Evolutionary conservation across 768 basidiomycete species (phyloP).

Genomic region (Tulasnella calospora): DNA sequence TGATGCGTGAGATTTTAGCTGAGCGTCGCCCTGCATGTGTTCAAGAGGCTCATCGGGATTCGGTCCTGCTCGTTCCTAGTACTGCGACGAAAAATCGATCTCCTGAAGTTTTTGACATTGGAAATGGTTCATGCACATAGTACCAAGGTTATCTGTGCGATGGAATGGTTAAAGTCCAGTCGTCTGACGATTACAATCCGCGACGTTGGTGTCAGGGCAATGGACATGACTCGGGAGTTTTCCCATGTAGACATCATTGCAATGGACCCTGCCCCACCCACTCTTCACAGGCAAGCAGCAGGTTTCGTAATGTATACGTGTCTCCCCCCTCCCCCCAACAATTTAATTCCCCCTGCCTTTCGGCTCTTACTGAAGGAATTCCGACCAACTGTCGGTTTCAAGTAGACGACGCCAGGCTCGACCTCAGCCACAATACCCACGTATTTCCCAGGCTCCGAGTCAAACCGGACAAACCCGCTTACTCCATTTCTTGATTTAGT

Average conservation of each 20-base stretch:
- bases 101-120: conserved; percentile 12
- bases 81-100: conserved; percentile 1
- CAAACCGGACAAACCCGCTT: not conserved
- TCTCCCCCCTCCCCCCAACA: not conserved
- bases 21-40: too few species aligned
- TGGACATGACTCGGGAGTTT: conserved; percentile 23
- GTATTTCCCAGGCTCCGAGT: not conserved
- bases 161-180: not conserved
- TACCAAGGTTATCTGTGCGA: not conserved
- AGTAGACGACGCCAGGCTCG: conserved; percentile 19
- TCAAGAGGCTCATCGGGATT: not conserved
- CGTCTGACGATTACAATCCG: not conserved
- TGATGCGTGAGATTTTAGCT: not conserved
- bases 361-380: not conserved
- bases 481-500: not conserved
- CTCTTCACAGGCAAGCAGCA: not conserved
- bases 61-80: not conserved
- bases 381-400: conserved; percentile 22
- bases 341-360: not conserved
- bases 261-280: conserved; percentile 17
- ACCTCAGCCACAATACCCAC: conserved; percentile 11
- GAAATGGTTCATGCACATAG: conserved; percentile 20
- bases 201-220: not conserved
- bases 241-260: conserved; percentile 19
- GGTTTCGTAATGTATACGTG: not conserved